These are phyloP conservation scores for Diaporthe capsici DNA, from an alignment of 2,329 filamentous ascomycete species.

Conservation along the genomic window DNA sequence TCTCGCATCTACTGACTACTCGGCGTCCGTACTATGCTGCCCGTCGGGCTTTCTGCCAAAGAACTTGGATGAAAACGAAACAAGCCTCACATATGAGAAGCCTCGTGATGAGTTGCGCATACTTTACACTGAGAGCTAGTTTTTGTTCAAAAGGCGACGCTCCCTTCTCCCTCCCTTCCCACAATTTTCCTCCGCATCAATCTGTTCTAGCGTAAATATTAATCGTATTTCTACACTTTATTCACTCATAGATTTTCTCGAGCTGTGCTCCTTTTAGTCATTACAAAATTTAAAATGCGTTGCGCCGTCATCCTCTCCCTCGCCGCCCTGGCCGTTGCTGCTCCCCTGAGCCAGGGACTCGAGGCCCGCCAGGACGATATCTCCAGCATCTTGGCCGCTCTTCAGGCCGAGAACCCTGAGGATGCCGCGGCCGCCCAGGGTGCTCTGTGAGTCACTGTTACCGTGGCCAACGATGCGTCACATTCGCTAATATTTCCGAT, in stretches of 20 bases:
- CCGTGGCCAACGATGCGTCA: too few species aligned
- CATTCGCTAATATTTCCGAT: rapidly evolving
- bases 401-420: slow-evolving; percentile 15
- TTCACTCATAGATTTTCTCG: slow-evolving; percentile 2
- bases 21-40: slow-evolving; percentile 13
- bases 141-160: slow-evolving; percentile 23
- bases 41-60: slow-evolving; percentile 4
- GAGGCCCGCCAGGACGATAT: slow-evolving; percentile 36
- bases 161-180: background rate
- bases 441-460: background rate
- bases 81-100: background rate
- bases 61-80: slow-evolving; percentile 11
- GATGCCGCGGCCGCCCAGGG: slow-evolving; percentile 26
- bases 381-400: slow-evolving; percentile 23
- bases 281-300: slow-evolving; percentile 14
- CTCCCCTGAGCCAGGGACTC: slow-evolving; percentile 28
- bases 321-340: slow-evolving; percentile 34
- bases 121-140: background rate
- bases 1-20: background rate
- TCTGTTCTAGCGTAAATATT: slow-evolving; percentile 25
- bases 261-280: slow-evolving; percentile 35
- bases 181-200: background rate
- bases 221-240: background rate
- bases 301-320: slow-evolving; percentile 33
- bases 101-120: background rate